Conservation (phyloP, 2,329 filamentous ascomycete genomes). For the Aureobasidium sp. region DNA sequence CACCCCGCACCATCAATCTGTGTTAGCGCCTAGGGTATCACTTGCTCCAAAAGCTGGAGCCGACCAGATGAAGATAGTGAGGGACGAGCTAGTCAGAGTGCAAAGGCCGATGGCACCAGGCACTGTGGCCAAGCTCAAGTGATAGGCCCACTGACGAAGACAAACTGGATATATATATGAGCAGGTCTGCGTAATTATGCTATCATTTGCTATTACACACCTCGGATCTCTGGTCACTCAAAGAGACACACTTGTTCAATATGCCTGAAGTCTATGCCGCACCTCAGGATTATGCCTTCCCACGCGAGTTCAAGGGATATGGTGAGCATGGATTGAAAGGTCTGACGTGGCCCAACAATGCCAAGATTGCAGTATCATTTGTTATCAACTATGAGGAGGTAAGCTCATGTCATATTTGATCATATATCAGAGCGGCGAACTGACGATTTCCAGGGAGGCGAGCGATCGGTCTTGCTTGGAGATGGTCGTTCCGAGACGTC, state of each 20-base stretch:
- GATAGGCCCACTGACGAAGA: neutral
- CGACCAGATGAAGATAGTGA: neutral
- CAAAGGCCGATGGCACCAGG: neutral
- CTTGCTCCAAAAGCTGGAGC: no score
- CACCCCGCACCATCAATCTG: neutral
- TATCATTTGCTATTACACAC: neutral
- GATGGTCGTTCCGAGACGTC: constrained; percentile 35
- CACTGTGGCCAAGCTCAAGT: neutral
- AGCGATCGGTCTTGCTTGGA: constrained; percentile 34
- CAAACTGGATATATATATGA: neutral
- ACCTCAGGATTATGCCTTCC: constrained; percentile 19
- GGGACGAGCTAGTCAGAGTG: neutral
- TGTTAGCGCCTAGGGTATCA: no score
- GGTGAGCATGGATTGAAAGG: constrained; percentile 20
- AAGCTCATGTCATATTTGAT: neutral
- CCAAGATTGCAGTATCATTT: constrained; percentile 41
- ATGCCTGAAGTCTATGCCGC: neutral
- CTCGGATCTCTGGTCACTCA: neutral
- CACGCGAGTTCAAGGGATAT: constrained; percentile 26
- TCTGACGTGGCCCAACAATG: constrained; percentile 36
- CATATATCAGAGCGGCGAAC: neutral
- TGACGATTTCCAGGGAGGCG: constrained; percentile 27
- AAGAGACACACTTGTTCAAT: neutral
- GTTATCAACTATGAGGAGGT: constrained; percentile 42
- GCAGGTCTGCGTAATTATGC: no score